These are phyloP conservation scores for Komagataea norvegica DNA, from an alignment of 1,139 yeast species.

Conservation along the genomic window DNA sequence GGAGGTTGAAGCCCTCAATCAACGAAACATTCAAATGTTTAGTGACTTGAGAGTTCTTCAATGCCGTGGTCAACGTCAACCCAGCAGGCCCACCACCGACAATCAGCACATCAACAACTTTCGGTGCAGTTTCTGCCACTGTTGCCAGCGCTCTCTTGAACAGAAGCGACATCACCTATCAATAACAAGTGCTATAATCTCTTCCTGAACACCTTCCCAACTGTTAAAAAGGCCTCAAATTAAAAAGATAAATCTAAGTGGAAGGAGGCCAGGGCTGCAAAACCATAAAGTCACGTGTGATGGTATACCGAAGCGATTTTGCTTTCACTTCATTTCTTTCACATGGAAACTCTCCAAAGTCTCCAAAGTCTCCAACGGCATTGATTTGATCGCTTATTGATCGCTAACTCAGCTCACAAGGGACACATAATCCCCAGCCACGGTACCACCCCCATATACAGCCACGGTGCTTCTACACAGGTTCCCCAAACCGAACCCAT, in stretches of 20 bases:
- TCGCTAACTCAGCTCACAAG: no score
- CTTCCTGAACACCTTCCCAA: no score
- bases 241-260: no score
- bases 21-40: slow-evolving; percentile 57
- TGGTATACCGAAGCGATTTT: no score
- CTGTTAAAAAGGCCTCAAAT: no score
- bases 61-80: slow-evolving; percentile 73
- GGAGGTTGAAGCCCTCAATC: slow-evolving; percentile 66
- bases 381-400: neutral
- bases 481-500: neutral
- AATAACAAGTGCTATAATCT: no score
- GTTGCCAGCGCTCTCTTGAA: slow-evolving; percentile 31
- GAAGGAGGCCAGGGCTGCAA: no score
- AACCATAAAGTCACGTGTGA: no score
- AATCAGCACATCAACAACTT: slow-evolving; percentile 61
- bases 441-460: neutral
- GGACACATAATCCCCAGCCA: neutral
- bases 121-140: slow-evolving; percentile 15
- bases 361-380: no score
- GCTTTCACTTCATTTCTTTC: no score
- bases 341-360: no score
- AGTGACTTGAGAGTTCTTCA: slow-evolving; percentile 61
- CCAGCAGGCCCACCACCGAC: slow-evolving; percentile 99
- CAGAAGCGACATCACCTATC: slow-evolving; percentile 17
- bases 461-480: slow-evolving; percentile 1